These are phyloP conservation scores for Mytilinidion resinicola DNA, from an alignment of 495 filamentous ascomycete genomes.

Conservation along the genomic window DNA sequence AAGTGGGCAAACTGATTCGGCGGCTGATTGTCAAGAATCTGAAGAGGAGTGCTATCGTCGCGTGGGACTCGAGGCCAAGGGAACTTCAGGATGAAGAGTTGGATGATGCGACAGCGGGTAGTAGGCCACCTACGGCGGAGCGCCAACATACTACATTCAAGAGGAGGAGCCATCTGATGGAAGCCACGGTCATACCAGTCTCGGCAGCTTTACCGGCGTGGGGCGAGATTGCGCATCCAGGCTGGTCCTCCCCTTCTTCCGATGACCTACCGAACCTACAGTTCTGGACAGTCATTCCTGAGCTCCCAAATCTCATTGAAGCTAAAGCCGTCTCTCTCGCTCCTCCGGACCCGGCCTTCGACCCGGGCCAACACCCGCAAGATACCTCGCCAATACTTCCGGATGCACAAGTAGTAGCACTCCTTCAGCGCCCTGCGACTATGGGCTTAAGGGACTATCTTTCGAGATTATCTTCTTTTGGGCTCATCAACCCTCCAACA, in stretches of 20 bases:
- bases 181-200: constrained; percentile 33
- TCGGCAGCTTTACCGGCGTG: constrained; percentile 52
- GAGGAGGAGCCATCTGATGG: constrained; percentile 11
- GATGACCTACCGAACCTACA: constrained; percentile 70
- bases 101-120: constrained; percentile 11
- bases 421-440: constrained; percentile 61
- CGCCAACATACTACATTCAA: constrained; percentile 11
- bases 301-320: constrained; percentile 88
- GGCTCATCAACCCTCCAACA: constrained; percentile 54
- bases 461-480: constrained; percentile 57
- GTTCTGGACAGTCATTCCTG: constrained; percentile 72
- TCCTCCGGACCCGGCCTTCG: constrained; percentile 49
- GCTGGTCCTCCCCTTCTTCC: constrained; percentile 77
- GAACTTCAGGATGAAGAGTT: constrained; percentile 34
- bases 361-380: constrained; percentile 4
- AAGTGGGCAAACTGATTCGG: constrained; percentile 64
- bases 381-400: constrained; percentile 32
- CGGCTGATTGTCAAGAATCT: constrained; percentile 66
- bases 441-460: constrained; percentile 84
- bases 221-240: constrained; percentile 76
- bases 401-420: constrained; percentile 57
- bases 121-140: constrained; percentile 12
- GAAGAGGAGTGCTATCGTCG: constrained; percentile 69
- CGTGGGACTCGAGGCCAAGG: constrained; percentile 70
- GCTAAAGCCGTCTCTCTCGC: constrained; percentile 83